These are phyloP conservation scores for Datura wrightii DNA, from an alignment of 257 asterid genomes.

Conservation along the genomic window DNA sequence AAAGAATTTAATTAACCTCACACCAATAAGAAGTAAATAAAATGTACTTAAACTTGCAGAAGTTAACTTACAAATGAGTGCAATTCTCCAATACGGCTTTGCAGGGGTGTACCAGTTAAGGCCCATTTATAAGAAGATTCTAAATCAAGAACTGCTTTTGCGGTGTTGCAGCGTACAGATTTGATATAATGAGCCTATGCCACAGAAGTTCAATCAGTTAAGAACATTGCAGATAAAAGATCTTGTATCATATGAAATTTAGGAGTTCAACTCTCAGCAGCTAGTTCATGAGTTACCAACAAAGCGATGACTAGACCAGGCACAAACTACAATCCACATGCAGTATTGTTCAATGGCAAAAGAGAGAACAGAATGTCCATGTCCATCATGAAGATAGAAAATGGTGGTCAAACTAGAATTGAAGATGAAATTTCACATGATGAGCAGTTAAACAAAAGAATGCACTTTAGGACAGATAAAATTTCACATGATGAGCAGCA, in stretches of 20 bases:
- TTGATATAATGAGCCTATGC: constrained; percentile 84
- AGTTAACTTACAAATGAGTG: constrained; percentile 76
- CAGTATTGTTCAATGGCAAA: neutral
- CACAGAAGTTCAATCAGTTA: constrained; percentile 10
- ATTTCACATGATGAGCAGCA: neutral
- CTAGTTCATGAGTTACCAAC: too few relatives aligned
- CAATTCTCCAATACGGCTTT: constrained; percentile 88
- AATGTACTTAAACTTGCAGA: neutral
- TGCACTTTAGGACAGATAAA: neutral
- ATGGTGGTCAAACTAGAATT: neutral
- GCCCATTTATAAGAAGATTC: constrained; percentile 87
- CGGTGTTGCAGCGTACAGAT: constrained; percentile 66
- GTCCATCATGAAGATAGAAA: neutral
- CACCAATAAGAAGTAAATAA: neutral
- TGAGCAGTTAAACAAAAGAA: neutral
- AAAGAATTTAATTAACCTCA: constrained; percentile 6
- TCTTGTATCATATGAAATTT: neutral
- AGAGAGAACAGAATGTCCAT: neutral
- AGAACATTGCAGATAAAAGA: neutral
- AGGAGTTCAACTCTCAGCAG: neutral
- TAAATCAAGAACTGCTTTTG: constrained; percentile 78
- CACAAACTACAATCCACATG: neutral
- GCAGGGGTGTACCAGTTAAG: constrained; percentile 93
- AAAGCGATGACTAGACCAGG: neutral
- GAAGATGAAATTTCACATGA: neutral